Evolutionary conservation across 2,329 filamentous ascomycete genomes (phyloP).

Genomic region (Penicillium sp.): DNA sequence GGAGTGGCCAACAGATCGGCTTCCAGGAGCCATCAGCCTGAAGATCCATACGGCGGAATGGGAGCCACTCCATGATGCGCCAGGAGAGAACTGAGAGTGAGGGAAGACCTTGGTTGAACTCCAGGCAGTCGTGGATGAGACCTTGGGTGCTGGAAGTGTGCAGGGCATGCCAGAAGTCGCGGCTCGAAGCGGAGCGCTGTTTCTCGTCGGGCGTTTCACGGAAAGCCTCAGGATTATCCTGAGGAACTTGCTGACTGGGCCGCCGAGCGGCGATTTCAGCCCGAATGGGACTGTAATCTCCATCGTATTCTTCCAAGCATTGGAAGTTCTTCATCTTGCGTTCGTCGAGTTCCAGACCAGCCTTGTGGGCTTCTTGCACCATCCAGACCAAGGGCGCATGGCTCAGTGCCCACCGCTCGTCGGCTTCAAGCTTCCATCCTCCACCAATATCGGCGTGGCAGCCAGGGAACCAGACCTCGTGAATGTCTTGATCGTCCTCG

Average conservation of each 20-base stretch:
- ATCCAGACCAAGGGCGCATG: conserved; percentile 74
- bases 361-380: conserved; percentile 65
- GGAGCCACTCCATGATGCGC: conserved; percentile 81
- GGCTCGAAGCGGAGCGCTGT: conserved; percentile 32
- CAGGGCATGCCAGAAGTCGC: conserved; percentile 62
- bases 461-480: conserved; percentile 76
- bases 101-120: conserved; percentile 64
- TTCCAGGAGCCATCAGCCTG: conserved; percentile 74
- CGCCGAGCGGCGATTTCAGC: conserved; percentile 24
- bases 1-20: conserved; percentile 79
- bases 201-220: conserved; percentile 24
- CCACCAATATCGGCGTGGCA: conserved; percentile 80
- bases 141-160: conserved; percentile 58
- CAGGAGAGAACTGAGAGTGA: conserved; percentile 65
- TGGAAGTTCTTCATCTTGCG: conserved; percentile 70
- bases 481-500: conserved; percentile 66
- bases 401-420: conserved; percentile 64
- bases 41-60: conserved; percentile 80
- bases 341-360: conserved; percentile 72
- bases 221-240: conserved; percentile 21
- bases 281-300: conserved; percentile 41
- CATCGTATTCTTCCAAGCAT: conserved; percentile 56
- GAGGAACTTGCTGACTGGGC: conserved; percentile 10
- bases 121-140: conserved; percentile 71
- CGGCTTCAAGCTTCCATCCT: conserved; percentile 66